Evolutionary conservation across 2,329 filamentous ascomycete species (phyloP).

Genomic region (Pseudogymnoascus sp.): DNA sequence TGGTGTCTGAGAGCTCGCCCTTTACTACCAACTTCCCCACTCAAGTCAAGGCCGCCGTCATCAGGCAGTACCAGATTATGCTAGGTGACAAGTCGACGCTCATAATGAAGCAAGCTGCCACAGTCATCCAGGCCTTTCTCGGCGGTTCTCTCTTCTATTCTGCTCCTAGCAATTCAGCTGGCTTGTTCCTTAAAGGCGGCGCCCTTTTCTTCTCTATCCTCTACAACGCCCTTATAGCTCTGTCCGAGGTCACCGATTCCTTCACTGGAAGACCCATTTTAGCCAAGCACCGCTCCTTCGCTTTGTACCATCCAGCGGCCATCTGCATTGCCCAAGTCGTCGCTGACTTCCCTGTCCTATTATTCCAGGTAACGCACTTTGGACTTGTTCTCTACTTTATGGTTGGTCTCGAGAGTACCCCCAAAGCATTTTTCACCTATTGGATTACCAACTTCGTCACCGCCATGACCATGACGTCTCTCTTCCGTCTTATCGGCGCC

Average conservation of each 20-base stretch:
- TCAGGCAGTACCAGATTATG: conserved; percentile 57
- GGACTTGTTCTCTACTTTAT: conserved; percentile 57
- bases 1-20: not conserved
- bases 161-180: conserved; percentile 47
- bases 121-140: conserved; percentile 53
- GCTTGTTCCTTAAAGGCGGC: conserved; percentile 57
- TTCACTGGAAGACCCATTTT: conserved; percentile 55
- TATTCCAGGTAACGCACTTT: conserved; percentile 52
- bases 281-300: conserved; percentile 51
- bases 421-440: conserved; percentile 54
- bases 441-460: conserved; percentile 46
- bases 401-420: conserved; percentile 46
- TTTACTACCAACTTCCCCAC: conserved; percentile 39
- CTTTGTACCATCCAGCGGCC: conserved; percentile 49
- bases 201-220: conserved; percentile 58
- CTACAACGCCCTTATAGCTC: conserved; percentile 53
- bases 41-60: conserved; percentile 50
- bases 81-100: conserved; percentile 59
- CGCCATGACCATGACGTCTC: conserved; percentile 50
- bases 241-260: conserved; percentile 59
- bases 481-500: conserved; percentile 51
- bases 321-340: conserved; percentile 51
- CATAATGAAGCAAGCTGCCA: conserved; percentile 53
- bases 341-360: conserved; percentile 47
- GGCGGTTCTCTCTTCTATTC: conserved; percentile 62